Percentiles rank a stretch among this genome's conserved stretches.
Evolutionary conservation across 495 filamentous ascomycete species (phyloP).

Genomic region (Filosporella fistucella): DNA sequence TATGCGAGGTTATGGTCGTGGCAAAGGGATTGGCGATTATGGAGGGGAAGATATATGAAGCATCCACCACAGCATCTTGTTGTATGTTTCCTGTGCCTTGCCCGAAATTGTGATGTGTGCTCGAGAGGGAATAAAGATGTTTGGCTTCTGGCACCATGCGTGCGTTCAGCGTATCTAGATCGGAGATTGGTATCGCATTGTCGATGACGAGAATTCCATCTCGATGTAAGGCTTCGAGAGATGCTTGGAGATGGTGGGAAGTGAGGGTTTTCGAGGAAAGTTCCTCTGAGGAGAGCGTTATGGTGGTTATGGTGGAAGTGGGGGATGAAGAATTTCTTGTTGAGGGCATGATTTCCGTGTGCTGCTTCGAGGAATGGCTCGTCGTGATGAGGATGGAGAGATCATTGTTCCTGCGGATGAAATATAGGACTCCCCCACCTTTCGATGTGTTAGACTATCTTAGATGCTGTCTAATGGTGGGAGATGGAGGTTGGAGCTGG

Average conservation of each 20-base stretch:
- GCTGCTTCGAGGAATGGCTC: no score
- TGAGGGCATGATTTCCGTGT: no score
- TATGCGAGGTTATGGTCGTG: constrained; percentile 35
- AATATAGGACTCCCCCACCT: no score
- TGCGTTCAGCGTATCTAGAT: constrained; percentile 42
- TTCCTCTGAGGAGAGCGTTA: constrained; percentile 1
- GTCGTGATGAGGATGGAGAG: no score
- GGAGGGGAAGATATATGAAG: constrained; percentile 33
- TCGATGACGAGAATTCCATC: constrained; percentile 59
- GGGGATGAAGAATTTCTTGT: no score
- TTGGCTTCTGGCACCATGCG: constrained; percentile 48
- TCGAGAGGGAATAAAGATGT: constrained; percentile 36
- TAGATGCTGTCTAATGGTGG: no score
- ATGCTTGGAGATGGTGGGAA: constrained; percentile 6
- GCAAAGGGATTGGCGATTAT: constrained; percentile 40
- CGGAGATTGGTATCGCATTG: constrained; percentile 36
- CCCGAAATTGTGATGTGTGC: constrained; percentile 14
- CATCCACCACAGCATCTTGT: constrained; percentile 42
- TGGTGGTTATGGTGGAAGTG: background rate
- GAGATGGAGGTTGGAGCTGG: no score
- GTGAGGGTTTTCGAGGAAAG: constrained; percentile 3
- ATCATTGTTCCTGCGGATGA: no score
- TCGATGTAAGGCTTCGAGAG: constrained; percentile 29
- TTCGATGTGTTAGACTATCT: no score
- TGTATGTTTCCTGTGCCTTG: constrained; percentile 48